Conservation (phyloP, 1,284 basidiomycete genomes). For the Laetiporus sulphureus region DNA sequence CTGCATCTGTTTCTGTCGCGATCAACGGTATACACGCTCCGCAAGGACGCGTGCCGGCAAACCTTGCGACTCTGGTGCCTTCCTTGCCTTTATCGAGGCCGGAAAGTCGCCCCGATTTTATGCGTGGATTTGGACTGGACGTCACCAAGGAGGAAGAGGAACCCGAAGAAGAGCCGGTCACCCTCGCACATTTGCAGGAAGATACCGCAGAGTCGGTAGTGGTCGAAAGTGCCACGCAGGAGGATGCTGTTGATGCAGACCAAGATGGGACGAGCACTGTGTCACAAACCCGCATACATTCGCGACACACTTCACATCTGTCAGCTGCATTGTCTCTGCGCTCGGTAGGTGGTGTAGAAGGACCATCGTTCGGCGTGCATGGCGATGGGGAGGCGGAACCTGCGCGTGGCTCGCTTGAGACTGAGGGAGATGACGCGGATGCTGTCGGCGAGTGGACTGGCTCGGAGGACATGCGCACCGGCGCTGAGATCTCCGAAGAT, state of each 20-base stretch:
- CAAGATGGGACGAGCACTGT: constrained; percentile 36
- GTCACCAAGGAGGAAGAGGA: constrained; percentile 59
- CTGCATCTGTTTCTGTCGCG: constrained; percentile 3
- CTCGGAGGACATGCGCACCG: constrained; percentile 56
- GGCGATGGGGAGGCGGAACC: too few relatives aligned
- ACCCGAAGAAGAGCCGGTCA: constrained; percentile 21
- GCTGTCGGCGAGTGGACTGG: constrained; percentile 73
- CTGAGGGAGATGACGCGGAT: constrained; percentile 18
- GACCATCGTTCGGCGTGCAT: constrained; percentile 9
- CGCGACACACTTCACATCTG: constrained; percentile 62
- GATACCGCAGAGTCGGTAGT: constrained; percentile 30
- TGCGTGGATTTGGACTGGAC: constrained; percentile 71
- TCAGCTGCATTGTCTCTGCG: constrained; percentile 60
- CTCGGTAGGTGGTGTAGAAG: constrained; percentile 46
- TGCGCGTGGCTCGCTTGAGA: constrained; percentile 7
- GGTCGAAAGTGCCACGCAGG: constrained; percentile 28
- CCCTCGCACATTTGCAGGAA: constrained; percentile 7
- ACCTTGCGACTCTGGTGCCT: constrained; percentile 39
- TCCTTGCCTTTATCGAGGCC: constrained; percentile 36
- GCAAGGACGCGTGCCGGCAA: constrained; percentile 51
- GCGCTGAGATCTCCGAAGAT: constrained; percentile 48
- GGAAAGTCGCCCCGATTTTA: constrained; percentile 62
- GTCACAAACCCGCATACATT: constrained; percentile 50
- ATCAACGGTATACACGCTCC: constrained; percentile 43
- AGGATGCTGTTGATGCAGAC: constrained; percentile 29